Conservation (phyloP, 768 basidiomycete genomes). For the Galerina marginata region DNA sequence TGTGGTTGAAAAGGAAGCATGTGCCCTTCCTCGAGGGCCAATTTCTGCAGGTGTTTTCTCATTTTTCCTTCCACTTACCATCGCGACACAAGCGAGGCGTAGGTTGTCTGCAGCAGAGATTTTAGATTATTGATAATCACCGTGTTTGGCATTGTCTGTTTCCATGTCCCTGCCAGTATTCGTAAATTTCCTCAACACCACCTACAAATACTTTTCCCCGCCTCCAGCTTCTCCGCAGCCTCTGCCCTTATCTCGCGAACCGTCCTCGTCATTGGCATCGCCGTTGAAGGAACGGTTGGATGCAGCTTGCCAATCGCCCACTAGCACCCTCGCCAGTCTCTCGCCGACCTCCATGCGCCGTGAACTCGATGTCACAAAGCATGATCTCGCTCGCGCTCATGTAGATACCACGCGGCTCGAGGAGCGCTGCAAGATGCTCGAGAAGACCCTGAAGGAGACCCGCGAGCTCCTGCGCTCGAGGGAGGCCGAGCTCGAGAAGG, state of each 20-base stretch:
- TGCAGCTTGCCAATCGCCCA: conserved; percentile 48
- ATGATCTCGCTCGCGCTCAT: conserved; percentile 59
- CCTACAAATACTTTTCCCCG: conserved; percentile 64
- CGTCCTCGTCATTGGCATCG: conserved; percentile 27
- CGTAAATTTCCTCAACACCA: conserved; percentile 53
- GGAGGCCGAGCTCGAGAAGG: conserved; percentile 64
- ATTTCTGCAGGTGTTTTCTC: no score
- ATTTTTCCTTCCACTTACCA: no score
- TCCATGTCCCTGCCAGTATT: conserved; percentile 32
- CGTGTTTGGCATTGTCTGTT: conserved; percentile 34
- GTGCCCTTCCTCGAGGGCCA: no score
- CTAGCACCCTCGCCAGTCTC: conserved; percentile 49
- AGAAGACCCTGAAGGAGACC: conserved; percentile 67
- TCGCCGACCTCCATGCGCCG: conserved; percentile 53
- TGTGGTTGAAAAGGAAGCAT: no score
- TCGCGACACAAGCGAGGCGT: no score
- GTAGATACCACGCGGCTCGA: conserved; percentile 60
- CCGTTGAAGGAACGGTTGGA: conserved; percentile 55
- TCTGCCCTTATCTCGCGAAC: conserved; percentile 35
- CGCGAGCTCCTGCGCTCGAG: conserved; percentile 60
- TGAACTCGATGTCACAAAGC: conserved; percentile 60
- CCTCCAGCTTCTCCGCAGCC: conserved; percentile 37
- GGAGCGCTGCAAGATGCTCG: conserved; percentile 67
- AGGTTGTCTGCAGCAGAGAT: conserved; percentile 5
- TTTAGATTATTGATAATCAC: conserved; percentile 26